A percentile compares a stretch with the other conserved stretches of the same genome.
Conservation (phyloP, 495 filamentous ascomycete genomes). For the Polyplosphaeria fusca region DNA sequence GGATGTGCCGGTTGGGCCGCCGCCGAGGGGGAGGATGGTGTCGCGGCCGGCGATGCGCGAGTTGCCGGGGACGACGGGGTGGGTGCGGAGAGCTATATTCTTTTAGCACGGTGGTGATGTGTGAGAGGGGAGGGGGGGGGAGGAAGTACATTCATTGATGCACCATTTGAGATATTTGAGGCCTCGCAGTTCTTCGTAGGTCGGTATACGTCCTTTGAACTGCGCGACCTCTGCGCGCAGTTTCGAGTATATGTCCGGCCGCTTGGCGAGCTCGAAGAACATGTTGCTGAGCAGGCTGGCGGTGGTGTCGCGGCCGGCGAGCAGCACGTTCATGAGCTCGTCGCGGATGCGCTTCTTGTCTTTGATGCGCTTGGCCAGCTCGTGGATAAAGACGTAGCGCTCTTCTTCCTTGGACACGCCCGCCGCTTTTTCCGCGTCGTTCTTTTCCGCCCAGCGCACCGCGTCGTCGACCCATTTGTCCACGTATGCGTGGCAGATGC, state of each 20-base stretch:
- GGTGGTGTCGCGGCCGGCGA: conserved; percentile 42
- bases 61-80: conserved; percentile 53
- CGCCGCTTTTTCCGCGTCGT: conserved; percentile 21
- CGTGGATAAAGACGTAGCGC: conserved; percentile 42
- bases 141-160: conserved; percentile 14
- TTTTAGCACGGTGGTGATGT: not conserved
- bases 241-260: not conserved
- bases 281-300: conserved; percentile 36
- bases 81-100: conserved; percentile 45
- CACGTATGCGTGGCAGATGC: conserved; percentile 53
- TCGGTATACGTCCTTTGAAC: not conserved
- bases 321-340: conserved; percentile 41
- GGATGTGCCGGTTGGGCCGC: conserved; percentile 37
- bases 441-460: conserved; percentile 18
- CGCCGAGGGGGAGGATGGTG: conserved; percentile 44
- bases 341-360: conserved; percentile 38
- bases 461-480: conserved; percentile 43
- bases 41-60: conserved; percentile 46
- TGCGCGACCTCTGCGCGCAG: conserved; percentile 29
- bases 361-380: conserved; percentile 40
- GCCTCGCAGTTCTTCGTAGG: conserved; percentile 12
- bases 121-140: not conserved
- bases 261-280: conserved; percentile 24
- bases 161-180: conserved; percentile 20
- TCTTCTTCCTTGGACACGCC: conserved; percentile 34